Evolutionary conservation across 2,329 filamentous ascomycete genomes (phyloP), one percentile per base, ranked within the genome.

Genomic region (Fusarium albosuccineum): DNA sequence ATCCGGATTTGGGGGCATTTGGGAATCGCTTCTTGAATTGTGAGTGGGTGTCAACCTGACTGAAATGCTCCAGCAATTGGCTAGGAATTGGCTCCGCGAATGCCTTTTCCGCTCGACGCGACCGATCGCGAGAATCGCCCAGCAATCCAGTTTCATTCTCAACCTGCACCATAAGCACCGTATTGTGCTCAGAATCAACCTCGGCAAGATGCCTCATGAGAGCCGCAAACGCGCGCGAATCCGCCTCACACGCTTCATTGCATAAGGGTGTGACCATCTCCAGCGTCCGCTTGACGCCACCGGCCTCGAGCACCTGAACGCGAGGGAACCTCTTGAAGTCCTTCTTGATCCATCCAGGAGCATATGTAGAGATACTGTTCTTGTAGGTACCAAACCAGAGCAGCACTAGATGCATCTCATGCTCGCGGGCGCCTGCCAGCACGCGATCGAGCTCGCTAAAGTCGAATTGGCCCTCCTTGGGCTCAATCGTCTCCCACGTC

Each of bases 91-190:
- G 73, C 9, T 78, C 53, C 1, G 63, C 57, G 67, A 85, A 87
- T 1, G 69, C 76, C 49, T 77, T 70, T 16, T 85, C 75, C 2
- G 82, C 84, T 6, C 71, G 70, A 2, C 69, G 67, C 4, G 78
- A 82, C 3, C 81, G 75, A 66, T 86, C 85, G 22, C 84, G 77
- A 8, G 81, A 86, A 66, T 87, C 85, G 0, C 84, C 83, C 0
- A 87, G 74, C 0, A 87, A 61, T 1, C 85, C 85, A 0, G 79
- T 79, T 73, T 87, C 85, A 41, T 87, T 87, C 71, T 87, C 82
- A n/a, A 87, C 84, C 63, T 87, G 85, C 0, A 86, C 80, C 85
- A 87, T 87, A 3, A 87, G 64, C 0, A 87, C 84, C 0, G 84
- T 87, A 3, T 75, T 79, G 42, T 86, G 77, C 10, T 78, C 70